These are phyloP conservation scores for Plenodomus biglobosus DNA, from an alignment of 2,329 filamentous ascomycete species.

Conservation along the genomic window DNA sequence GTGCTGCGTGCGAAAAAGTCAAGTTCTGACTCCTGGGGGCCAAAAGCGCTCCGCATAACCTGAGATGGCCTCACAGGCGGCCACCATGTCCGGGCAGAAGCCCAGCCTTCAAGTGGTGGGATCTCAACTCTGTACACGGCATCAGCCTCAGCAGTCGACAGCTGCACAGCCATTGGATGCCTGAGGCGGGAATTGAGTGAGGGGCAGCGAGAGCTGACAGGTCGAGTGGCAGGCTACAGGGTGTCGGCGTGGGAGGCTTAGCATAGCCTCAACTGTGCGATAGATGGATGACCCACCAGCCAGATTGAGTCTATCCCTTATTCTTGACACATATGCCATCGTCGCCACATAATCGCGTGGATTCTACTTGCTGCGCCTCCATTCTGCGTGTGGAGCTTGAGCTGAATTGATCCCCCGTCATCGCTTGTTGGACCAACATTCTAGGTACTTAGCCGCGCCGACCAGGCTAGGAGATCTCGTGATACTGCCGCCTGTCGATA, in stretches of 20 bases:
- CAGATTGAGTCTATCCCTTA: slow-evolving; percentile 21
- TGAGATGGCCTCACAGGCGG: slow-evolving; percentile 10
- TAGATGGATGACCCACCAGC: slow-evolving; percentile 7
- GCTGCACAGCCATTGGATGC: slow-evolving; percentile 18
- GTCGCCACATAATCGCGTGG: slow-evolving; percentile 19
- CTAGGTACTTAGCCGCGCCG: slow-evolving; percentile 23
- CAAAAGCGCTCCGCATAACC: slow-evolving; percentile 11
- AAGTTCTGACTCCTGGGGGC: slow-evolving; percentile 11
- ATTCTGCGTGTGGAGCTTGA: slow-evolving; percentile 19
- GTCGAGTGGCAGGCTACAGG: slow-evolving; percentile 22
- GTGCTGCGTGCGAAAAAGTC: background rate
- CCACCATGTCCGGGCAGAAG: slow-evolving; percentile 23
- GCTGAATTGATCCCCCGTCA: slow-evolving; percentile 13
- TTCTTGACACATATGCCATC: slow-evolving; percentile 21
- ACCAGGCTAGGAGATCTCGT: slow-evolving; percentile 26
- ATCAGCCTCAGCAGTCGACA: slow-evolving; percentile 23
- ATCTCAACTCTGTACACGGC: slow-evolving; percentile 15
- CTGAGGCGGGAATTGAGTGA: slow-evolving; percentile 20
- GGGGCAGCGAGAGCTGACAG: slow-evolving; percentile 23
- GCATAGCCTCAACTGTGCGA: slow-evolving; percentile 32
- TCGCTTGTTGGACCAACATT: slow-evolving; percentile 18
- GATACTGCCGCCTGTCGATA: slow-evolving; percentile 17
- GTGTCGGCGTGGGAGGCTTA: slow-evolving; percentile 14
- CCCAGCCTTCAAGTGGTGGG: slow-evolving; percentile 10
- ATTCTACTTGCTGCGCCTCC: slow-evolving; percentile 26